phyloP scores from a whole-genome alignment of 306 rosid genomes.

The Nissolia schottii region DNA sequence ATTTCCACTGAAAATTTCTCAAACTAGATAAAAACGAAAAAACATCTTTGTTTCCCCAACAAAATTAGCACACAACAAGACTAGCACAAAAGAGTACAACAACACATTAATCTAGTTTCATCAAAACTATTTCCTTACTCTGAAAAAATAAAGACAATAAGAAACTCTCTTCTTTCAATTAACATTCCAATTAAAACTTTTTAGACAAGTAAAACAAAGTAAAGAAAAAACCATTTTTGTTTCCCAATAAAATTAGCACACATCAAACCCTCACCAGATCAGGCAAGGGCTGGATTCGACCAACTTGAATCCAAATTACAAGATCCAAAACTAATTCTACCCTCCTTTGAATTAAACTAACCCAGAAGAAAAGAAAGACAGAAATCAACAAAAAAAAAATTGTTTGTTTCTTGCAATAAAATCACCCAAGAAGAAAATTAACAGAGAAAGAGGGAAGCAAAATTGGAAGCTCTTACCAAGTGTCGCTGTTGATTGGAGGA shows the following conservation, averaged over 20 bases:
- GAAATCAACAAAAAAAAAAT: neutral
- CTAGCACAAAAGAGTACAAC: no score
- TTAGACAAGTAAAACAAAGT: neutral
- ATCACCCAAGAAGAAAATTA: neutral
- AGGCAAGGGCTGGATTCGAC: constrained; percentile 7
- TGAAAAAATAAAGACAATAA: neutral
- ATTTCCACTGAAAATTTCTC: neutral
- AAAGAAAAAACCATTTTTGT: neutral
- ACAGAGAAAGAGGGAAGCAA: neutral
- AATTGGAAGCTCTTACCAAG: constrained; percentile 37
- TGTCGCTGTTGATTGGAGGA: constrained; percentile 31
- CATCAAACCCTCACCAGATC: constrained; percentile 9
- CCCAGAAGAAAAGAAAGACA: neutral
- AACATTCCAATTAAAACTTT: neutral
- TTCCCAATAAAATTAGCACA: neutral
- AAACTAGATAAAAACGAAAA: neutral
- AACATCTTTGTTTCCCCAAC: neutral
- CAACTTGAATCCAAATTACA: neutral
- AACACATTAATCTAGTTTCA: neutral
- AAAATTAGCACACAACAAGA: neutral
- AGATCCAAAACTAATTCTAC: constrained; percentile 26
- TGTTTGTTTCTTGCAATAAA: neutral
- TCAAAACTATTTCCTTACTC: neutral
- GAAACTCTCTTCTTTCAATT: neutral
- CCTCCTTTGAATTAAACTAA: constrained; percentile 1